These are phyloP conservation scores for Phylloboletellus chloephorus DNA, from an alignment of 1,284 basidiomycete genomes.

Conservation along the genomic window DNA sequence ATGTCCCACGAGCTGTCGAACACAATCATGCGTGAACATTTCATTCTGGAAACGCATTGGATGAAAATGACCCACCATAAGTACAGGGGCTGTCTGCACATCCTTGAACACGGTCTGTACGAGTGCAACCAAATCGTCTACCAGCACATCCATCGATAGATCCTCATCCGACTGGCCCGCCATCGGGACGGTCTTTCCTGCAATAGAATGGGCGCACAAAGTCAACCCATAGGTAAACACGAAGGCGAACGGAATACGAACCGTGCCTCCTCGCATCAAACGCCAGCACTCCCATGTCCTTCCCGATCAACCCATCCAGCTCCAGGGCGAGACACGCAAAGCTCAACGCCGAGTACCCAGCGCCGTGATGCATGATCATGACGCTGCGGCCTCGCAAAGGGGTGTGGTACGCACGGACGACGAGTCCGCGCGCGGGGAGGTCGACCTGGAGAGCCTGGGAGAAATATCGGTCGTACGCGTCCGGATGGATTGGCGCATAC, in stretches of 20 bases:
- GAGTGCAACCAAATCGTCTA: conserved; percentile 66
- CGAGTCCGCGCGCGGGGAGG: conserved; percentile 55
- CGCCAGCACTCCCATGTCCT: conserved; percentile 79
- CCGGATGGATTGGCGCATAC: conserved; percentile 69
- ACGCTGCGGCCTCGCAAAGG: conserved; percentile 48
- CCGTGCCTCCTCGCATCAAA: conserved; percentile 90
- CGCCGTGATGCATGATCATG: conserved; percentile 92
- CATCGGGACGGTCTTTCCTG: conserved; percentile 60
- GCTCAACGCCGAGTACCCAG: conserved; percentile 83
- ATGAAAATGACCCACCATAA: conserved; percentile 50
- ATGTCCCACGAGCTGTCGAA: conserved; percentile 71
- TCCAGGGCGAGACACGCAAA: conserved; percentile 88
- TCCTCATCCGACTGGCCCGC: conserved; percentile 48
- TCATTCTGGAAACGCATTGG: neutral
- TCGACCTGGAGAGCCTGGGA: conserved; percentile 69
- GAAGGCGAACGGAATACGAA: conserved; percentile 33
- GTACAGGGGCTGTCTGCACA: conserved; percentile 54
- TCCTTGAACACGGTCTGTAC: conserved; percentile 68
- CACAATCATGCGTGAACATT: conserved; percentile 2
- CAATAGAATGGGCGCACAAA: conserved; percentile 4
- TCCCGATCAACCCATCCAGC: conserved; percentile 54
- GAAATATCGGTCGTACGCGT: conserved; percentile 54
- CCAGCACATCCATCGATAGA: conserved; percentile 67
- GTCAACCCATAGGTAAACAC: neutral
- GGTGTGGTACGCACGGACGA: conserved; percentile 77